Evolutionary conservation across 1,284 basidiomycete species (phyloP), one percentile per base, ranked within the genome.

Genomic region (Boletus sp.): DNA sequence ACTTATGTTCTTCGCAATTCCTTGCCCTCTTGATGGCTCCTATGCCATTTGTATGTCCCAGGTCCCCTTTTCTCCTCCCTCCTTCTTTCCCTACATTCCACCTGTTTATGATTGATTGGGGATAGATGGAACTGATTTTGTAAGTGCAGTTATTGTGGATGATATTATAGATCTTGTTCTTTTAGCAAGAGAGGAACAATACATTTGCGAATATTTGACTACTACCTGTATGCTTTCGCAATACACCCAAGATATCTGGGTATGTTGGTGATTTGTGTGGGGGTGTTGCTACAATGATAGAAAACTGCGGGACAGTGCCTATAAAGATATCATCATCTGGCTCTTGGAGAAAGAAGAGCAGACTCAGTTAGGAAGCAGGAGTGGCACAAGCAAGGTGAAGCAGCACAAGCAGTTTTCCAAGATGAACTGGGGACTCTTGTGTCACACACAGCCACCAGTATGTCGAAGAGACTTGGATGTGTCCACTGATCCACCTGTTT

Each of bases 321-420:
- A 93, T 74, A 96, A 96, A 76, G 91, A 94, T 65, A 84, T 93
- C 70, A 84, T 99, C 66, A 83, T 83, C 46, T 93, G 94, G 66
- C 76, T 98, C 53, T 79, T 99, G 64, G 92, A 94, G 82, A 99
- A 99, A 80, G 89, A 91, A 68, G 96, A 99, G 75, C 81, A 84
- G 69, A 89, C 86, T 64, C 85, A 97, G 55, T 76, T 99, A 55
- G 96, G 96, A 48, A 94, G 92, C 74, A 88, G 85, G 73, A 94
- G 89, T 61, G 97, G 97, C 42, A 97, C 97, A 48, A 96, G 93
- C 67, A 97, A 99, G 76, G 95, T 99, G 68, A 99, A 99, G 80
- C 90, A 93, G 66, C 96, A 98, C 83, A 97, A 95, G 74, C 99
- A 97, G 97, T 99, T 99, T 78, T 79, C 82, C 31, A 92, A 92